Evolutionary conservation across 768 basidiomycete species (phyloP), one percentile per base, ranked within the genome.

Genomic region (Panaeolus papilionaceus): DNA sequence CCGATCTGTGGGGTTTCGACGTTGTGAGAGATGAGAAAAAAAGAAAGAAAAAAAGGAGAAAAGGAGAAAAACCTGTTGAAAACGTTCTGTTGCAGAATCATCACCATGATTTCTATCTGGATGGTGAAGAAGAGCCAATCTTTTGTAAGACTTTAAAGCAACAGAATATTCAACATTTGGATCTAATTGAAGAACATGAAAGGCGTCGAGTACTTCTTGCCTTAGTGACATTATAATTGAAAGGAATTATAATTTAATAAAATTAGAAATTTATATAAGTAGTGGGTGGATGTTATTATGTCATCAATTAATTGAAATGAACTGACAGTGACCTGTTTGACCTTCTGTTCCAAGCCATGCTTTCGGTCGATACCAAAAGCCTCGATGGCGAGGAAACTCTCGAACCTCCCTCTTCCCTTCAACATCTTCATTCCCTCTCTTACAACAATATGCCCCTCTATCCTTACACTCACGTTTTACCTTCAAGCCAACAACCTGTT

Each of bases 391-490:
- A 76, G 72, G 75, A 74, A 73, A 72, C 75, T 49, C 81, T 78
- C 64, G 78, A 81, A 74, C 73, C 76, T 47, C 78, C 75, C 64
- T 70, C 73, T 47, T 76, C 78, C 79, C 74, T 75, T 80, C 68
- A 75, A 71, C 45, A 63, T 72, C 68, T 71, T 70, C 71, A 76
- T 74, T 71, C 77, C 71, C 74, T 83, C 85, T 70, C 86, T 85
- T 74, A 82, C 85, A 80, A 71, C 81, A 86, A 84, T 42, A 86
- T 89, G 84, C 89, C 90, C 76, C 89, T 92, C 83, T 92, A 90
- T 78, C 87, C 89, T 62, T 88, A 89, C 80, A 81, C 87, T 64
- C 80, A 84, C 44, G 82, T 83, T 69, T 74, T 79, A 66, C 74
- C 79, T 58, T 82, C 77, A 73, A 79, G 72, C 73, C 84, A 74